A percentile compares a stretch with the other conserved stretches of the same genome.
Conservation (phyloP, 2,329 filamentous ascomycete species). For the Apiospora phragmitis region DNA sequence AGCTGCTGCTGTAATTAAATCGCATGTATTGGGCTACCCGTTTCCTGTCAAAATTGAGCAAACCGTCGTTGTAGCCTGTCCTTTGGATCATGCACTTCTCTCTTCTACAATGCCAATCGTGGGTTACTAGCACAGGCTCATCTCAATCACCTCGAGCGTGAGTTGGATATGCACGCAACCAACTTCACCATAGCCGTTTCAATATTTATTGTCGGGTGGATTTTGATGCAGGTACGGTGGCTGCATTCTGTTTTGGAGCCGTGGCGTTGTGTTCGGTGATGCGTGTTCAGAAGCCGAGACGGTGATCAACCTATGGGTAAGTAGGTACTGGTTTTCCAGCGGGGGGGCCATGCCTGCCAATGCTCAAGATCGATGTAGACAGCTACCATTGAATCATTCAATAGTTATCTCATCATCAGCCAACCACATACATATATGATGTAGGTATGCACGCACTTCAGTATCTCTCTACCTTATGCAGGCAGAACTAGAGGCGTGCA, state of each 20-base stretch:
- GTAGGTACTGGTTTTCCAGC: not conserved
- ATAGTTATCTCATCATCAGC: no score
- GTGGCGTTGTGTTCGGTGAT: conserved; percentile 4
- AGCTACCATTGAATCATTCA: no score
- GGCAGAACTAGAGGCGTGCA: no score
- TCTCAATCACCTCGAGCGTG: not conserved
- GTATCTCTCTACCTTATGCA: no score
- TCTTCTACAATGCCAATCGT: not conserved
- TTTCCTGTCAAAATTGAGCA: not conserved
- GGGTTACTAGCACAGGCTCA: not conserved
- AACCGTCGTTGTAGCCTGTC: not conserved
- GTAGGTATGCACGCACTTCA: no score
- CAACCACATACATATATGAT: no score
- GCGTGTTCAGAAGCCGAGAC: not conserved
- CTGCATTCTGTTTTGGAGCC: conserved; percentile 26
- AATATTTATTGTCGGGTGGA: not conserved
- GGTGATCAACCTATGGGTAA: conserved; percentile 9
- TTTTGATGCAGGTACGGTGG: conserved; percentile 16
- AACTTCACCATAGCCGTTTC: conserved; percentile 2
- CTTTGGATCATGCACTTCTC: conserved; percentile 1
- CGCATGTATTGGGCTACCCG: not conserved
- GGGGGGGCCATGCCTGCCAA: not conserved
- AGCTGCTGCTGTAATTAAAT: not conserved
- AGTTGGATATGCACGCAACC: not conserved
- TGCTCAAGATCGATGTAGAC: no score